Percentiles rank a stretch among this genome's conserved stretches.
Evolutionary conservation across 2,329 filamentous ascomycete genomes (phyloP).

Genomic region (Penicillium sp.): DNA sequence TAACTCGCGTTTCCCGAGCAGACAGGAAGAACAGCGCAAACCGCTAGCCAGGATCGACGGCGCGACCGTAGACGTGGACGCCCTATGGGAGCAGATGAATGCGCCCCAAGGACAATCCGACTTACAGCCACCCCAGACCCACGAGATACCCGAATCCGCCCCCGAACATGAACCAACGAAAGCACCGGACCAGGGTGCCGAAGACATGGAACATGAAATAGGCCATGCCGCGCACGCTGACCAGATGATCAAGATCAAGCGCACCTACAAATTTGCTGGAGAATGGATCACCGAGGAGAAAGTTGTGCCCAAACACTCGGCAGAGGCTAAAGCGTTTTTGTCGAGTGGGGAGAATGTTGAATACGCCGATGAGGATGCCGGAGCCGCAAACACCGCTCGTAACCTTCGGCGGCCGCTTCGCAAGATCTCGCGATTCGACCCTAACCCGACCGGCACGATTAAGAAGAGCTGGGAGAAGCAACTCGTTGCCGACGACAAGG

Average conservation of each 20-base stretch:
- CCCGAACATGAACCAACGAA: conserved; percentile 14
- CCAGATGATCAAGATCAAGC: conserved; percentile 56
- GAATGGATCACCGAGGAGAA: conserved; percentile 56
- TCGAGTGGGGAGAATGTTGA: conserved; percentile 43
- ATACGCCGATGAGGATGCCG: conserved; percentile 26
- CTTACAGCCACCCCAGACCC: conserved; percentile 13
- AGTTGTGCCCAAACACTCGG: conserved; percentile 53
- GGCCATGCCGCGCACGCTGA: conserved; percentile 29
- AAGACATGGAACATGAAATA: conserved; percentile 11
- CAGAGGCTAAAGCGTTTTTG: conserved; percentile 57
- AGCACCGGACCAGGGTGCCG: conserved; percentile 17
- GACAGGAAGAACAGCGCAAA: conserved; percentile 50
- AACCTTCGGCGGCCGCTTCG: conserved; percentile 43
- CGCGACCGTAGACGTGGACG: conserved; percentile 57
- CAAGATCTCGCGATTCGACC: conserved; percentile 49
- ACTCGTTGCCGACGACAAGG: conserved; percentile 27
- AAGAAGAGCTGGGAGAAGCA: conserved; percentile 48
- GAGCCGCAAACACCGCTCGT: conserved; percentile 19
- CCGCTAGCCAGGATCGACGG: conserved; percentile 49
- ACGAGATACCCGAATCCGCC: conserved; percentile 11
- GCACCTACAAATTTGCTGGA: conserved; percentile 59
- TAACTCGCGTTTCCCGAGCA: conserved; percentile 17
- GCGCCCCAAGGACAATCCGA: conserved; percentile 26
- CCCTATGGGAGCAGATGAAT: conserved; percentile 56
- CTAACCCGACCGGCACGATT: conserved; percentile 45